Evolutionary conservation across 495 filamentous ascomycete genomes (phyloP).

Genomic region (Trypethelium eluteriae): DNA sequence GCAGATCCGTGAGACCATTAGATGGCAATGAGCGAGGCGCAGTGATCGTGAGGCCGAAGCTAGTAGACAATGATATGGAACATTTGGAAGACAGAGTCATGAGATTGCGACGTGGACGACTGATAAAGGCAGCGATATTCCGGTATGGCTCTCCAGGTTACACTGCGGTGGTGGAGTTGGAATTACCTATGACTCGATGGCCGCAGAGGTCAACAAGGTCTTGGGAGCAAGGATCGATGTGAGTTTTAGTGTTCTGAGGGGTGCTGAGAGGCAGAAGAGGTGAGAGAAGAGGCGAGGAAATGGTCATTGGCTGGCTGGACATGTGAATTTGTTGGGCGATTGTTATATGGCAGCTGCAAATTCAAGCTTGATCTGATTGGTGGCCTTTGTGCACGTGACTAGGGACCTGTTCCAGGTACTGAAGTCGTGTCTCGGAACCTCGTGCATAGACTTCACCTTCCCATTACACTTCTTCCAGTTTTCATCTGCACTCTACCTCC

Average conservation of each 20-base stretch:
- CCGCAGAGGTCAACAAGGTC: no score
- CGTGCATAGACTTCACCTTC: conserved; percentile 1
- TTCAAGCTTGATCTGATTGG: conserved; percentile 1
- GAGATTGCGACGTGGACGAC: neutral
- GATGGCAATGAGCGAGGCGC: neutral
- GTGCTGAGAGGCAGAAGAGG: neutral
- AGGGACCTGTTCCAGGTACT: neutral
- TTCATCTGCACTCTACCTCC: conserved; percentile 3
- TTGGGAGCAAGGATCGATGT: neutral
- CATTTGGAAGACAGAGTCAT: neutral
- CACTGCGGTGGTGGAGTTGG: neutral
- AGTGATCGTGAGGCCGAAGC: neutral
- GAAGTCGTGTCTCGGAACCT: neutral
- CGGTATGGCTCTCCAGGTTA: neutral
- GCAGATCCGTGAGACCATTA: neutral
- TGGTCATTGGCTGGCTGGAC: neutral
- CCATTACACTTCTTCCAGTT: neutral
- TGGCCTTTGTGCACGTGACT: neutral
- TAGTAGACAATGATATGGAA: neutral
- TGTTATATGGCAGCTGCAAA: neutral
- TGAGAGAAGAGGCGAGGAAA: neutral
- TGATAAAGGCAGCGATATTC: neutral
- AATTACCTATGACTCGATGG: neutral
- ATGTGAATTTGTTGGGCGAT: neutral
- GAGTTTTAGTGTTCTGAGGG: neutral